These are phyloP conservation scores for Mycena amicta DNA, from an alignment of 768 basidiomycete species.

Conservation along the genomic window DNA sequence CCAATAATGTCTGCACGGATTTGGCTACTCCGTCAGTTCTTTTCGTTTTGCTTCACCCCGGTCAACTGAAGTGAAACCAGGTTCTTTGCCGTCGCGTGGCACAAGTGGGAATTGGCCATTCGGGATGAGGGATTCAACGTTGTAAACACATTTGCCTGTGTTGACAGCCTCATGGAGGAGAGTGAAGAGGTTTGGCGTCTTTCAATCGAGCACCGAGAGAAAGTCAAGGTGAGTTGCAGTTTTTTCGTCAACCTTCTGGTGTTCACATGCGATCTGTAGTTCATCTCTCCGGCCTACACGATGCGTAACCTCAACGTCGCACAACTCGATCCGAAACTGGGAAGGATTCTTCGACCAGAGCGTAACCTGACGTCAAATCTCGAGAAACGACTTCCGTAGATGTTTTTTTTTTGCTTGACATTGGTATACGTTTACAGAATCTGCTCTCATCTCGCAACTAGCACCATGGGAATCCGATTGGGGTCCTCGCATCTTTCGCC, in stretches of 20 bases:
- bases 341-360: slow-evolving; percentile 14
- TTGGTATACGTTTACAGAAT: not conserved
- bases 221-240: slow-evolving; percentile 8
- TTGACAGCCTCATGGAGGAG: slow-evolving; percentile 13
- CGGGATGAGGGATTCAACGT: slow-evolving; percentile 21
- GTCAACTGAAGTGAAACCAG: too few relatives aligned
- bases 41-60: too few relatives aligned
- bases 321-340: slow-evolving; percentile 18
- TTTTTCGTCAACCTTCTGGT: not conserved
- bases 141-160: slow-evolving; percentile 14
- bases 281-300: slow-evolving; percentile 18
- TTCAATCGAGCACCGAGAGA: slow-evolving; percentile 2
- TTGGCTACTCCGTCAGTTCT: too few relatives aligned
- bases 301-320: slow-evolving; percentile 11
- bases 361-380: not conserved
- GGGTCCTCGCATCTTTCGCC: slow-evolving; percentile 11
- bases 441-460: slow-evolving; percentile 6
- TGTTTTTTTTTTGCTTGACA: not conserved
- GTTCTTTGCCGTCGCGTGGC: slow-evolving; percentile 19
- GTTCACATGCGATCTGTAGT: not conserved
- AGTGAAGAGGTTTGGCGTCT: slow-evolving; percentile 1
- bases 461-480: slow-evolving; percentile 9
- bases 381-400: not conserved
- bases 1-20: slow-evolving; percentile 2
- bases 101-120: slow-evolving; percentile 16